phyloP scores from a whole-genome alignment of 2,329 filamentous ascomycete species.

The Pseudocercospora fijiensis region DNA sequence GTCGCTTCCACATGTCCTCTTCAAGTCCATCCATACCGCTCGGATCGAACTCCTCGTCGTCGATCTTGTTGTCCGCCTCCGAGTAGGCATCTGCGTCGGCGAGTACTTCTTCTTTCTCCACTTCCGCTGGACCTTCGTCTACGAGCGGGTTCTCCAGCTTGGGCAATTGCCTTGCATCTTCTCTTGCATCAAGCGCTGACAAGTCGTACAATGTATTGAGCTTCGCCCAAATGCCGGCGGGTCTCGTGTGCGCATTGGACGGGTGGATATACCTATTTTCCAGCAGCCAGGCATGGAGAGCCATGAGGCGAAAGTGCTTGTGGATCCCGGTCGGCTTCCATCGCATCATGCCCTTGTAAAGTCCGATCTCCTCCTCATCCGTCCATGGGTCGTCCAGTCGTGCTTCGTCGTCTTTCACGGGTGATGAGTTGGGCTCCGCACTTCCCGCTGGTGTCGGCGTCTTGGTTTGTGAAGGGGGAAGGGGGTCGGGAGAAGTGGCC shows the following conservation, averaged over 20 bases:
- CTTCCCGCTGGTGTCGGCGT: conserved; percentile 34
- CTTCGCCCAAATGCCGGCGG: conserved; percentile 90
- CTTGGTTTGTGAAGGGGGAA: conserved; percentile 47
- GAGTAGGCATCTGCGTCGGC: conserved; percentile 41
- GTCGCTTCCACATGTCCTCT: conserved; percentile 46
- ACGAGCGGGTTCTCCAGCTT: conserved; percentile 39
- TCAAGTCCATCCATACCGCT: conserved; percentile 43
- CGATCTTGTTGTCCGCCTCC: conserved; percentile 39
- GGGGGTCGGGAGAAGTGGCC: conserved; percentile 56
- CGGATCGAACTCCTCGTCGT: conserved; percentile 45
- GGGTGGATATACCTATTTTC: conserved; percentile 39
- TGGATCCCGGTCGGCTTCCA: conserved; percentile 98
- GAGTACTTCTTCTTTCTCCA: conserved; percentile 43
- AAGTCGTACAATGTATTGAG: conserved; percentile 81
- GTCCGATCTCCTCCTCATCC: conserved; percentile 87
- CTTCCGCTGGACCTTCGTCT: conserved; percentile 39
- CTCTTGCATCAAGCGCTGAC: conserved; percentile 79
- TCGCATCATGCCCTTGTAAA: conserved; percentile 88
- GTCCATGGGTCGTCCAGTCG: conserved; percentile 77
- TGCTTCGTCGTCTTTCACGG: conserved; percentile 48
- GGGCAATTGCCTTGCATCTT: conserved; percentile 58
- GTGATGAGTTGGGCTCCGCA: conserved; percentile 35
- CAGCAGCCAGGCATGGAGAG: conserved; percentile 54
- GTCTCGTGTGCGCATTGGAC: conserved; percentile 66
- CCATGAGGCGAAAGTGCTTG: conserved; percentile 89